Evolutionary conservation across 2,329 filamentous ascomycete species (phyloP).

Genomic region (Fusarium sterilihyphosum): DNA sequence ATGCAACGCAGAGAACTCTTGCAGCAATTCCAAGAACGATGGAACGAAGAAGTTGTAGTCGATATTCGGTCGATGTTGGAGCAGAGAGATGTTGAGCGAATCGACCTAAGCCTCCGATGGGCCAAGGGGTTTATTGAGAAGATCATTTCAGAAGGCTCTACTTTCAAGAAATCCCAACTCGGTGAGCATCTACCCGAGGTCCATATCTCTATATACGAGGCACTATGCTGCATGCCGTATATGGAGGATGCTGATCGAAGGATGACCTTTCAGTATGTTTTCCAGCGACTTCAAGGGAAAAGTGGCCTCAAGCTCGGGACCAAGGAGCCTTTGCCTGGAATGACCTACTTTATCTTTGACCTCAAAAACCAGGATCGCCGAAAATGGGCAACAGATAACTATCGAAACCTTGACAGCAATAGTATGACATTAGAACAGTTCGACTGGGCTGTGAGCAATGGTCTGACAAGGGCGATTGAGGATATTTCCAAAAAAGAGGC

Average conservation of each 20-base stretch:
- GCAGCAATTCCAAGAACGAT: constrained; percentile 67
- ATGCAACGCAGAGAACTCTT: constrained; percentile 71
- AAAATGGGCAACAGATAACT: constrained; percentile 52
- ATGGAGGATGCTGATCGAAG: constrained; percentile 66
- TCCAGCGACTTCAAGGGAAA: constrained; percentile 76
- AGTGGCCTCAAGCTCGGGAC: constrained; percentile 80
- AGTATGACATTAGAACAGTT: constrained; percentile 78
- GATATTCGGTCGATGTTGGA: constrained; percentile 67
- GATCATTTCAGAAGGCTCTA: constrained; percentile 58
- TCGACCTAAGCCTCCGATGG: constrained; percentile 66
- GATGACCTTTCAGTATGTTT: constrained; percentile 80
- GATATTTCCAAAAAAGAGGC: constrained; percentile 64
- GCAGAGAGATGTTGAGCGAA: constrained; percentile 68
- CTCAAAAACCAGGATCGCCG: constrained; percentile 65
- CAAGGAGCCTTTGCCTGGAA: constrained; percentile 79
- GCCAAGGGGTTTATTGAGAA: constrained; percentile 65
- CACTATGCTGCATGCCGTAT: constrained; percentile 84
- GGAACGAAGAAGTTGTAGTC: constrained; percentile 61
- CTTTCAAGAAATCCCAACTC: constrained; percentile 59
- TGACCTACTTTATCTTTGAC: constrained; percentile 83
- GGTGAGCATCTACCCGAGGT: constrained; percentile 64
- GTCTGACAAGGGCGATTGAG: constrained; percentile 73
- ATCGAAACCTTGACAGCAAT: constrained; percentile 63
- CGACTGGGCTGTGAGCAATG: constrained; percentile 85
- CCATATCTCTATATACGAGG: constrained; percentile 86